Evolutionary conservation across 441 rosid genomes (phyloP), one percentile per base, ranked within the genome.

Genomic region (Brassica hybrid): DNA sequence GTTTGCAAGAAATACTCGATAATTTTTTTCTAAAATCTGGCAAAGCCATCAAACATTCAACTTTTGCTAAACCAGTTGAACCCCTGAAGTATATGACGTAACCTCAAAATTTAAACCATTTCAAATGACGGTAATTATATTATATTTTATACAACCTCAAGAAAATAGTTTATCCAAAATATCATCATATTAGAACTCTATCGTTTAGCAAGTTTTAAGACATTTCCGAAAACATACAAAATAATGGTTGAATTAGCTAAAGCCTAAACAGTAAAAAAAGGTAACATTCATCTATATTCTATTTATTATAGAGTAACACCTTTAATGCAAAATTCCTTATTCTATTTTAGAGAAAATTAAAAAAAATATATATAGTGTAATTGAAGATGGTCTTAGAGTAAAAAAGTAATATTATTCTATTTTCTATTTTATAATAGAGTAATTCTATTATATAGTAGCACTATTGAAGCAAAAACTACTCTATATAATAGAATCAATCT

Each of bases 171-270:
- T 56, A 18, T n/a, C 66, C 66, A 30, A 62, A n/a, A 8, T 62
- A 14, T 62, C 65, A 62, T 30, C 43, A 30, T 30, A 7, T 7
- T 27, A 62, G 41, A 5, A 62, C 43, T 62, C 4, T 27, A 14
- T 62, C 2, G 50, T 7, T 34, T 34, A 34, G 8, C 67, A 32
- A 63, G 23, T 32, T 34, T 19, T 57, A 59, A 59, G 3, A 38
- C 54, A 71, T 58, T 58, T 14, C 18, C 57, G 36, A 27, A 41
- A 71, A 71, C 58, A 60, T 58, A 60, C 52, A 13, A 71, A 4
- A 9, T 23, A 58, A 14, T 43, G 34, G 43, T 38, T 38, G 43
- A 11, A 38, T 38, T 38, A 38, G 43, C 43, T 38, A 36, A 19
- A 19, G 21, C 21, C 21, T 19, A 21, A 21, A 21, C 23, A 21